Percentiles rank a stretch among this genome's conserved stretches.
These are phyloP conservation scores for Penicillium maclennaniae DNA, from an alignment of 495 filamentous ascomycete genomes.

Conservation along the genomic window DNA sequence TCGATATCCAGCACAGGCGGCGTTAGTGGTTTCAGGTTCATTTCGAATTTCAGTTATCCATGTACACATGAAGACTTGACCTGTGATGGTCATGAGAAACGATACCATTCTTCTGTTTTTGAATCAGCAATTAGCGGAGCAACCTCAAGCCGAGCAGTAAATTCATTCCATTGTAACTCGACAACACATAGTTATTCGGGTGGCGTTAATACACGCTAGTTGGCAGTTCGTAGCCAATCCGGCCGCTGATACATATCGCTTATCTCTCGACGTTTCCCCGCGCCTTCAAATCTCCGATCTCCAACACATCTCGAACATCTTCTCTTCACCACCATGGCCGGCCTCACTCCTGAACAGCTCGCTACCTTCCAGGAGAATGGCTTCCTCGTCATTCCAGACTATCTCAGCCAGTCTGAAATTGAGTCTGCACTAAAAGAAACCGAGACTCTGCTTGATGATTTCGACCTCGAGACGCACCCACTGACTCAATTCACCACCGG, in stretches of 20 bases:
- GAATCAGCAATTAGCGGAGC: not conserved
- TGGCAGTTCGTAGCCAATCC: not conserved
- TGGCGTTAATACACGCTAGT: not conserved
- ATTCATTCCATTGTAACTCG: not conserved
- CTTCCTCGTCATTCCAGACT: constrained; percentile 83
- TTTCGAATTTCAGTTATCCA: constrained; percentile 1
- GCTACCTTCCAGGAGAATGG: constrained; percentile 72
- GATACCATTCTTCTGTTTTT: constrained; percentile 13
- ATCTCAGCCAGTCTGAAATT: constrained; percentile 62
- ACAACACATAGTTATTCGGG: not conserved
- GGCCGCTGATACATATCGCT: constrained; percentile 1
- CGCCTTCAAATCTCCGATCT: constrained; percentile 1
- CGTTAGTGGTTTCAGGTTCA: constrained; percentile 8
- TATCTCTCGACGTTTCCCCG: constrained; percentile 8
- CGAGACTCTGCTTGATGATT: constrained; percentile 64
- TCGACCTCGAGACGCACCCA: constrained; percentile 76
- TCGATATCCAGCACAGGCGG: constrained; percentile 21
- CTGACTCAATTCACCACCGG: constrained; percentile 91
- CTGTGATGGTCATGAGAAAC: constrained; percentile 4
- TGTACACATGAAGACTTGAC: constrained; percentile 12
- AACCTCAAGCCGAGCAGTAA: not conserved
- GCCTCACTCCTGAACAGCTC: constrained; percentile 71
- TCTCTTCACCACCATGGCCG: constrained; percentile 27
- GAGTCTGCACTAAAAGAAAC: constrained; percentile 69
- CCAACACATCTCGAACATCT: not conserved